phyloP scores from a whole-genome alignment of 495 filamentous ascomycete genomes.

The Chlorociboria aeruginascens region DNA sequence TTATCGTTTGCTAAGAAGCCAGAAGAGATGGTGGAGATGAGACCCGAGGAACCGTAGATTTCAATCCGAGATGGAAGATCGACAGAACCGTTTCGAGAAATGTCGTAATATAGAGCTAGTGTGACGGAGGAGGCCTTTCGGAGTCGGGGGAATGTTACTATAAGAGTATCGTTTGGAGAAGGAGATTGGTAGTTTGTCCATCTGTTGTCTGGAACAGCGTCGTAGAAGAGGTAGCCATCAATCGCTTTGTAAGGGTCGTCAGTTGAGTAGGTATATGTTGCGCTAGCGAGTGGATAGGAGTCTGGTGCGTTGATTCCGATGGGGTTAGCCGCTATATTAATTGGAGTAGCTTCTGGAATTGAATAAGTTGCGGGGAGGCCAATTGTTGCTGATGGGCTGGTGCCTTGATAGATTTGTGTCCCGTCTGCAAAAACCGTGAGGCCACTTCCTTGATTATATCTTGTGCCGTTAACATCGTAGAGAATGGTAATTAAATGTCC shows the following conservation, averaged over 20 bases:
- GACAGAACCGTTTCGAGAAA: slow-evolving; percentile 24
- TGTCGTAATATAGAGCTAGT: slow-evolving; percentile 27
- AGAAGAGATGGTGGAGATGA: slow-evolving; percentile 18
- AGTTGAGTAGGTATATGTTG: slow-evolving; percentile 23
- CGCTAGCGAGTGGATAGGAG: slow-evolving; percentile 24
- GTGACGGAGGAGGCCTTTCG: slow-evolving; percentile 27
- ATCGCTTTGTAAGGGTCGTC: slow-evolving; percentile 30
- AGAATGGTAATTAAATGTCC: slow-evolving; percentile 25
- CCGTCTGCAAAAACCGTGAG: slow-evolving; percentile 29
- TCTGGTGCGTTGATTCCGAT: slow-evolving; percentile 20
- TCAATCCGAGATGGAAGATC: slow-evolving; percentile 27
- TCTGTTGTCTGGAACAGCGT: slow-evolving; percentile 29
- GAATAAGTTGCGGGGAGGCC: slow-evolving; percentile 10
- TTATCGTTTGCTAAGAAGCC: slow-evolving; percentile 26
- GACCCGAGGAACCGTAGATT: slow-evolving; percentile 22
- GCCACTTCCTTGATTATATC: slow-evolving; percentile 23
- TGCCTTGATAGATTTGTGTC: slow-evolving; percentile 17
- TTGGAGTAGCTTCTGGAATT: slow-evolving; percentile 12
- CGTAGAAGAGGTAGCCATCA: slow-evolving; percentile 33
- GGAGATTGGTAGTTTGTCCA: slow-evolving; percentile 32
- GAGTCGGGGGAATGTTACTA: slow-evolving; percentile 27
- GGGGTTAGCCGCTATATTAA: slow-evolving; percentile 34
- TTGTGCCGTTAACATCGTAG: slow-evolving; percentile 27
- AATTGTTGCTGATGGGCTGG: slow-evolving; percentile 11
- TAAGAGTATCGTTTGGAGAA: slow-evolving; percentile 25